These are phyloP conservation scores for Saccharomyces cerevisiae DNA, from an alignment of 805 yeast genomes.

Conservation along the genomic window DNA sequence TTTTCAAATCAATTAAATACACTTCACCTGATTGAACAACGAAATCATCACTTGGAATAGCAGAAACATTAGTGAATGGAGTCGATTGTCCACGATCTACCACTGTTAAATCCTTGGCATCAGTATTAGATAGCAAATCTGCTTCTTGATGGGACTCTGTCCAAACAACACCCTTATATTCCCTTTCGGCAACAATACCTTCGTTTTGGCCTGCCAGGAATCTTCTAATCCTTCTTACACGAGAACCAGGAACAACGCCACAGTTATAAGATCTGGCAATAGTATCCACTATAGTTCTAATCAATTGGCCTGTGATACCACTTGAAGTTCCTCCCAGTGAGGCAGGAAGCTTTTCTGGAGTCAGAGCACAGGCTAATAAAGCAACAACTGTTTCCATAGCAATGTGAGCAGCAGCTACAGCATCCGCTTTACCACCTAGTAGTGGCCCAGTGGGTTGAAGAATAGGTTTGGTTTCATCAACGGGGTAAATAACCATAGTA, in stretches of 20 bases:
- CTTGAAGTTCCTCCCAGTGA: constrained; percentile 32
- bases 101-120: constrained; percentile 34
- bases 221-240: constrained; percentile 84
- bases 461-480: constrained; percentile 37
- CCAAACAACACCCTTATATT: constrained; percentile 88
- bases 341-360: constrained; percentile 70
- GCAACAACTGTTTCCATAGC: constrained; percentile 83
- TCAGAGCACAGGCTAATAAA: constrained; percentile 60
- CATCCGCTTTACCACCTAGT: constrained; percentile 80
- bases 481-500: constrained; percentile 76
- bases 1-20: constrained; percentile 71
- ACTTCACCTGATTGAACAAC: constrained; percentile 73
- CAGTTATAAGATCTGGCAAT: constrained; percentile 80
- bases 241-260: constrained; percentile 83
- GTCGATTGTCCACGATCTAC: constrained; percentile 31
- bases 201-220: constrained; percentile 94
- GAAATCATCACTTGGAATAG: constrained; percentile 74
- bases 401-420: constrained; percentile 77
- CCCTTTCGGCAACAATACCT: constrained; percentile 84
- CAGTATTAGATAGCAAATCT: constrained; percentile 34
- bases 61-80: constrained; percentile 38
- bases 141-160: constrained; percentile 74
- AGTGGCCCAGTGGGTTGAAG: constrained; percentile 65
- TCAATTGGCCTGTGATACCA: constrained; percentile 55
- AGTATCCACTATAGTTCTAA: constrained; percentile 73